A percentile compares a stretch with the other conserved stretches of the same genome.
Evolutionary conservation across 2,329 filamentous ascomycete species (phyloP).

Genomic region (Pyrenochaeta sp.): DNA sequence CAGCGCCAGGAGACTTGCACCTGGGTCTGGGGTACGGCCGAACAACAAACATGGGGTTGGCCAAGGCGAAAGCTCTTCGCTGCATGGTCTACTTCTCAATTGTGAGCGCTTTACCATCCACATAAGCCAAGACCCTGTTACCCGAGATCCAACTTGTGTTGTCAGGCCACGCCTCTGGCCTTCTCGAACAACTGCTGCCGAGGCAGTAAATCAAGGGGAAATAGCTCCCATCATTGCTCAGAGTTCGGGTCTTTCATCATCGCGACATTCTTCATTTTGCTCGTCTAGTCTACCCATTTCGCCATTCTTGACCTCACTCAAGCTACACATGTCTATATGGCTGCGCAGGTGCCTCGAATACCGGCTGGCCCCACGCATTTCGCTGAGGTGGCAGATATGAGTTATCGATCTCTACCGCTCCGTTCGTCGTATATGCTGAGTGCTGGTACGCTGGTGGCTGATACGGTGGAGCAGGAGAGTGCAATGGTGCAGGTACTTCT

Average conservation of each 20-base stretch:
- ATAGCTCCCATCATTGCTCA: no score
- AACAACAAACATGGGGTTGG: no score
- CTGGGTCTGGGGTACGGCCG: no score
- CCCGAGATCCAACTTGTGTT: no score
- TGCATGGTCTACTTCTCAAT: no score
- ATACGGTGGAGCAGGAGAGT: constrained; percentile 9
- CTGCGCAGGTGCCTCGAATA: constrained; percentile 21
- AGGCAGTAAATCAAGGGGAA: no score
- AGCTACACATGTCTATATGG: constrained; percentile 4
- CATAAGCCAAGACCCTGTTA: no score
- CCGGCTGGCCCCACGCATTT: constrained; percentile 19
- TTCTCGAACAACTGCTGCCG: no score
- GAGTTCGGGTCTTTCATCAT: no score
- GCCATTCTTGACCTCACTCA: not conserved
- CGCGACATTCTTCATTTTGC: not conserved
- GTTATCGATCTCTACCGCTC: constrained; percentile 17
- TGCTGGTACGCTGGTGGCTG: constrained; percentile 14
- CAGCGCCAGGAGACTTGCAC: not conserved
- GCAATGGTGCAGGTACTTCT: constrained; percentile 18
- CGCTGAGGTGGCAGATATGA: constrained; percentile 13
- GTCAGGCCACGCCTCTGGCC: no score
- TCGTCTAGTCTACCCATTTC: not conserved
- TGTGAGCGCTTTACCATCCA: no score
- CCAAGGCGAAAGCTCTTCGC: no score
- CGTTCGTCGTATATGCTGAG: constrained; percentile 1